phyloP scores from a whole-genome alignment of 805 yeast species.

The Candida silvicultrix region DNA sequence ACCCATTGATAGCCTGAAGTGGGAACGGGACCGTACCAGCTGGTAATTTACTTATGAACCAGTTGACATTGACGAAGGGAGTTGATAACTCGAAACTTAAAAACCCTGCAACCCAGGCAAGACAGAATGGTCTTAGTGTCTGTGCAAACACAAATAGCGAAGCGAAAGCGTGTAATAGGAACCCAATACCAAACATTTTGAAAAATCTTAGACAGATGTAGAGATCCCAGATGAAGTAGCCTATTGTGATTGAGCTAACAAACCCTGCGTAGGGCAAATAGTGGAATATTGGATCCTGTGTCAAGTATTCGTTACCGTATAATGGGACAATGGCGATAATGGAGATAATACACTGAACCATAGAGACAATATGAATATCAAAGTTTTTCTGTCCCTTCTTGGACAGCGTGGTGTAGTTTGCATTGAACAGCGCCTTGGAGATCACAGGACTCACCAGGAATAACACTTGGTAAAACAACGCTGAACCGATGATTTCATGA shows the following conservation, averaged over 20 bases:
- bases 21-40: slow-evolving; percentile 52
- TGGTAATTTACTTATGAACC: slow-evolving; percentile 82
- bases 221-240: slow-evolving; percentile 91
- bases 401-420: slow-evolving; percentile 42
- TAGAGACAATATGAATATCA: slow-evolving; percentile 86
- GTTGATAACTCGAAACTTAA: slow-evolving; percentile 83
- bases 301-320: slow-evolving; percentile 47
- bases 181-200: slow-evolving; percentile 72
- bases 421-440: slow-evolving; percentile 43
- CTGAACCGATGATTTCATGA: slow-evolving; percentile 67
- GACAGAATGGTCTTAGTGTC: slow-evolving; percentile 66
- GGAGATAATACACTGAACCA: slow-evolving; percentile 74
- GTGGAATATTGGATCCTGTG: slow-evolving; percentile 52
- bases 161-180: slow-evolving; percentile 76
- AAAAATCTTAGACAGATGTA: slow-evolving; percentile 58
- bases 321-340: slow-evolving; percentile 55
- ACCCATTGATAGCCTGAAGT: slow-evolving; percentile 61
- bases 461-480: slow-evolving; percentile 51
- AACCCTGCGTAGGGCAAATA: slow-evolving; percentile 71
- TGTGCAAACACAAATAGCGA: slow-evolving; percentile 68
- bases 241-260: slow-evolving; percentile 64
- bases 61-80: slow-evolving; percentile 90
- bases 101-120: slow-evolving; percentile 78
- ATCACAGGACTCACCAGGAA: slow-evolving; percentile 48
- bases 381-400: slow-evolving; percentile 57